Base-by-base conservation (phyloP, 768 basidiomycete species). In the Mycena galericulata region DNA sequence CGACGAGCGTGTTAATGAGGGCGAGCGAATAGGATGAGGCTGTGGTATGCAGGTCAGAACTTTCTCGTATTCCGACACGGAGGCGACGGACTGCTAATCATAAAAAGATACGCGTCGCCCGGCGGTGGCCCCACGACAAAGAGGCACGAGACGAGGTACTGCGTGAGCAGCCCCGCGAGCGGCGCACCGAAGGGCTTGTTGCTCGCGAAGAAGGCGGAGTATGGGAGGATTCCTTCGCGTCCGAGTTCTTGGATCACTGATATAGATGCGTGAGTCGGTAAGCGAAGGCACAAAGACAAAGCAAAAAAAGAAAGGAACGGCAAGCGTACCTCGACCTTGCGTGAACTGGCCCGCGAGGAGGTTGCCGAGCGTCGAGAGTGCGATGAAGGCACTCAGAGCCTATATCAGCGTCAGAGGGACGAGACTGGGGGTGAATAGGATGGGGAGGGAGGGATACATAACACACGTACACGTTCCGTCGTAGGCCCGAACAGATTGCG, bases 211-310 rank as follows among this genome's bases (percentile, higher is more conserved):
- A 92, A 86, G 1, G 83, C 82, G 0, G 93, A 87, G 70, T 79
- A 89, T 0, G 92, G 92, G 10, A 93, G 79, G 27, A 92, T 81
- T 1, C 90, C 92, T 72, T 93, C 91, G 17, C 91, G 83, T 0
- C 91, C 92, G 4, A 92, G 82, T 75, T 92, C 92, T 74, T 93
- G 92, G 11, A 92, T 85, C 12, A 92, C 91, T 92, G 71, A n/a
- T 30, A 26, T 30, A 41, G 6, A 1, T 30, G 29, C 14, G 41
- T 40, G 27, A 36, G 22, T 38, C n/a, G n/a, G n/a, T n/a, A n/a
- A n/a, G n/a, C n/a, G n/a, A n/a, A n/a, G n/a, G n/a, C 22, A 30
- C 38, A 27, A 15, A 32, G 29, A 36, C 59, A 32, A 2, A 17
- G 15, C 46, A 43, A 12, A 11, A 27, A 3, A 27, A 41, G 10